Conservation (phyloP, 1,284 basidiomycete species). For the Leccinum griseonigrum region DNA sequence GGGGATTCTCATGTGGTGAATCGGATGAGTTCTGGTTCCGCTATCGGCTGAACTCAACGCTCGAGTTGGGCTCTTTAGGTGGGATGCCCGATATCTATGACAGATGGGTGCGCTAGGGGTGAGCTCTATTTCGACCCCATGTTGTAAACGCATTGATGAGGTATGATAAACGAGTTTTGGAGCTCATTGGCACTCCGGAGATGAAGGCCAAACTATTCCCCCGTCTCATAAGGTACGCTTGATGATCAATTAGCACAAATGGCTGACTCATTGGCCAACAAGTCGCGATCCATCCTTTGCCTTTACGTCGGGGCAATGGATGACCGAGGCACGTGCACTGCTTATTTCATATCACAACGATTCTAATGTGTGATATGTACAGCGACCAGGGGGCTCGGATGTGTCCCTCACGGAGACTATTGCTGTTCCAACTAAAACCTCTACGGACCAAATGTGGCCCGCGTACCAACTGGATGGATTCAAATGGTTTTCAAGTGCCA, state of each 20-base stretch:
- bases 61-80: slow-evolving; percentile 38
- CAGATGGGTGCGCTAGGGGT: slow-evolving; percentile 70
- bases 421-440: slow-evolving; percentile 41
- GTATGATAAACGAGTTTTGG: slow-evolving; percentile 45
- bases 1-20: slow-evolving; percentile 63
- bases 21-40: neutral
- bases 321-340: slow-evolving; percentile 60
- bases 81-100: slow-evolving; percentile 75
- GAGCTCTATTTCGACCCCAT: slow-evolving; percentile 33
- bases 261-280: slow-evolving; percentile 25
- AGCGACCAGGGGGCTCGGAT: slow-evolving; percentile 78
- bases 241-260: neutral
- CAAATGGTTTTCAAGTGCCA: slow-evolving; percentile 86
- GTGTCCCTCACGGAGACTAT: slow-evolving; percentile 74
- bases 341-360: neutral
- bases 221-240: slow-evolving; percentile 54
- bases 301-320: slow-evolving; percentile 82
- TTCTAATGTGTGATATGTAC: slow-evolving; percentile 3
- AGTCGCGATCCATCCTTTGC: slow-evolving; percentile 59
- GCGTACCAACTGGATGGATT: slow-evolving; percentile 63
- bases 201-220: slow-evolving; percentile 60
- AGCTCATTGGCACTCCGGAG: slow-evolving; percentile 56
- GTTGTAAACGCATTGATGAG: slow-evolving; percentile 4
- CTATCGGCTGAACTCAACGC: neutral
- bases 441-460: slow-evolving; percentile 42